Conservation (phyloP, 352 stramenopile species). For the Pythium oligandrum region DNA sequence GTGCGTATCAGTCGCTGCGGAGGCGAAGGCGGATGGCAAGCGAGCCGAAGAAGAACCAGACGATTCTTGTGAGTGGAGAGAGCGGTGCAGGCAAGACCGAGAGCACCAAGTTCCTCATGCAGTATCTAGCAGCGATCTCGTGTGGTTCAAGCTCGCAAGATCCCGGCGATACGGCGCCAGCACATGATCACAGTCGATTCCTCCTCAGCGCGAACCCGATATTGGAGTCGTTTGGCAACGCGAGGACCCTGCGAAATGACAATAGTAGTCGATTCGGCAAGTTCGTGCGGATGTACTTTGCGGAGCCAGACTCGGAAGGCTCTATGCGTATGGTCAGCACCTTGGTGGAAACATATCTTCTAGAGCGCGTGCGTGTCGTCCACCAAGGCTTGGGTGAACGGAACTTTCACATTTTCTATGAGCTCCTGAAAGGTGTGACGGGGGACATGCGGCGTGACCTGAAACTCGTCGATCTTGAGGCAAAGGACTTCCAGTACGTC, state of each 20-base stretch:
- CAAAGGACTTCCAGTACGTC: constrained; percentile 61
- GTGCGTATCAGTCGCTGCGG: constrained; percentile 58
- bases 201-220: constrained; percentile 85
- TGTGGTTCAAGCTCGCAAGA: constrained; percentile 34
- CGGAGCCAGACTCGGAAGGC: constrained; percentile 17
- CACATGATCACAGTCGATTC: constrained; percentile 9
- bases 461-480: constrained; percentile 28
- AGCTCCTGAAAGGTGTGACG: constrained; percentile 56
- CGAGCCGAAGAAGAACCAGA: constrained; percentile 35
- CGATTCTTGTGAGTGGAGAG: constrained; percentile 43
- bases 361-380: constrained; percentile 91
- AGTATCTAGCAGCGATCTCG: constrained; percentile 47
- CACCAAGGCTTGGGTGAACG: constrained; percentile 66
- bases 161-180: constrained; percentile 9
- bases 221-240: constrained; percentile 84
- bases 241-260: constrained; percentile 70
- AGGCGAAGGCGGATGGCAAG: constrained; percentile 23
- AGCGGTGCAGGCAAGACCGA: constrained; percentile 49
- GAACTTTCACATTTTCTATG: constrained; percentile 84
- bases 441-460: constrained; percentile 36
- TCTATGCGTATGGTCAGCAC: constrained; percentile 56
- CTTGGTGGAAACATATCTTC: constrained; percentile 85
- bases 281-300: constrained; percentile 87
- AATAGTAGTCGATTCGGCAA: constrained; percentile 87
- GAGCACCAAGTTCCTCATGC: constrained; percentile 70